Base-by-base conservation (phyloP, 176 grass and related monocot genomes). In the Pharus latifolius region DNA sequence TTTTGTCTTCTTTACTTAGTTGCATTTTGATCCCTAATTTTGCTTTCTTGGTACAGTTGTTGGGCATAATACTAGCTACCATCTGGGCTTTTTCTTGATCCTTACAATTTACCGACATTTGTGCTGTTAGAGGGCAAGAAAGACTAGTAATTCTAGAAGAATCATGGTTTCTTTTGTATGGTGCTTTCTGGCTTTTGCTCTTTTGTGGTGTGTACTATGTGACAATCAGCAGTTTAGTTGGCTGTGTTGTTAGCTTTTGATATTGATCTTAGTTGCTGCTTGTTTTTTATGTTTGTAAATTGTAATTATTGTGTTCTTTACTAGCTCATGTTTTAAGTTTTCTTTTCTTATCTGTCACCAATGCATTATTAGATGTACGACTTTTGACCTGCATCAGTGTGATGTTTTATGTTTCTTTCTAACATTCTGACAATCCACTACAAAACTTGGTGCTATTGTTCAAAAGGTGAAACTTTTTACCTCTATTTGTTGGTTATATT, bases 61-160 rank as follows among this genome's bases (percentile, higher is more conserved):
- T 50, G 51, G 6, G 49, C 15, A 59, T 13, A 22, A 33, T 63
- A 30, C 30, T 66, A 65, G 56, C 43, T 53, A 22, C 32, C 20
- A 56, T 46, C 58, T 35, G 47, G 43, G 60, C 56, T 19, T 41
- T 22, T 31, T 62, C 64, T 48, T 56, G 10, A 38, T 85, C 47
- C 74, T 69, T 85, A 54, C n/a, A n/a, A n/a, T n/a, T n/a, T 37
- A 35, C 11, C 25, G 29, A 27, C 10, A 26, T 12, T 49, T 24
- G 16, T 75, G 52, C 32, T 79, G 67, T 59, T 72, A 30, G 54
- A 26, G 34, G 8, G 26, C 40, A 51, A 52, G 74, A 24, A 69
- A 63, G 62, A 41, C 55, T 69, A 49, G 70, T 67, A 70, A 76
- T 85, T 80, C 32, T 43, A 55, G 63, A 53, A 37, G 22, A 32